Base-by-base conservation (phyloP, 192 early-diverging fungal genomes). In the Linnemannia zychae region DNA sequence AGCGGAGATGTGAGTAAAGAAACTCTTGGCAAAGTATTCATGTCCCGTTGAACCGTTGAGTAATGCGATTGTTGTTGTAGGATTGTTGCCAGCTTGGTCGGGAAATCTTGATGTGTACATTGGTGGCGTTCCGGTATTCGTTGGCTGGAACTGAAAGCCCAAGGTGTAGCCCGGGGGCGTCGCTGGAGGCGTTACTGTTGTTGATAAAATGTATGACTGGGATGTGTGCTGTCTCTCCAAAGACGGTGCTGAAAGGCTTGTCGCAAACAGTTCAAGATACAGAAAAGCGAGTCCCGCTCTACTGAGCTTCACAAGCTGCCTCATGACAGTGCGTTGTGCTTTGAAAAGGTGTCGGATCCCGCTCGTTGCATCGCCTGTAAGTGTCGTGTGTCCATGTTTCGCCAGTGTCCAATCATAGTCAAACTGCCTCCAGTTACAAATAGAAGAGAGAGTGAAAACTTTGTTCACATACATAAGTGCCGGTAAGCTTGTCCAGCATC, bases 401-500 rank as follows among this genome's bases (percentile, higher is more conserved):
- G n/a, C n/a, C n/a, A n/a, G n/a, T n/a, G 24, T 31, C 57, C 53
- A 57, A n/a, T 28, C n/a, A 57, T 28, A 63, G 28, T 63, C 57
- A 12, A 63, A 7, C 40, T 44, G 40, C 40, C 40, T 44, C 40
- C 40, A 44, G 28, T 12, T 33, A 12, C 13, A n/a, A 28, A 13
- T 15, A 11, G 12, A 24, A 31, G 22, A 15, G 9, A 24, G 15
- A 63, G 53, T 24, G 28, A 33, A 63, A 24, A 28, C 7, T 22
- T 63, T 49, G 76, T 50, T 67, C 48, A 88, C 88, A 69, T 91
- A 90, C 91, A 93, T 94, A 96, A 89, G 95, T 98, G 88, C 99
- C 99, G 90, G 97, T 97, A 80, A 99, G 95, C 91, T 99, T 99
- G 97, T 99, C 98, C 87, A 99, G 94, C 97, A 99, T 98, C 99